A percentile compares a stretch with the other conserved stretches of the same genome.
phyloP scores from a whole-genome alignment of 1,139 yeast genomes.

The Geotrichum restrictum region DNA sequence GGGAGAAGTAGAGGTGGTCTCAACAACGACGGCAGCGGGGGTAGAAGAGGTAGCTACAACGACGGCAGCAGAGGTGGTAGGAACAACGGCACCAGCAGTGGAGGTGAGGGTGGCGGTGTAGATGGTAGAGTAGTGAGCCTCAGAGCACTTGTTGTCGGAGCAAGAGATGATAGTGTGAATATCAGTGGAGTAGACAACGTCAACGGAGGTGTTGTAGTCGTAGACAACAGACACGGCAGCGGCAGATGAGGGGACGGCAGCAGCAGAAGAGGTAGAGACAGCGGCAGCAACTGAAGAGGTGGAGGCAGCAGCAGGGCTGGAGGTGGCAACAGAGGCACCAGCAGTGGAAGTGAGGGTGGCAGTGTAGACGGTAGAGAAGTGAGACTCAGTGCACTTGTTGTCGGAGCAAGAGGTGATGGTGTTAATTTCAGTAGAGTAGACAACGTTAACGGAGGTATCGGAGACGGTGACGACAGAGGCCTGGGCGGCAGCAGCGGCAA shows the following conservation, averaged over 20 bases:
- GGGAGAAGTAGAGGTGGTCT: slow-evolving; percentile 30
- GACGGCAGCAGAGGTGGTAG: slow-evolving; percentile 36
- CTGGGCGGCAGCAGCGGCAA: slow-evolving; percentile 29
- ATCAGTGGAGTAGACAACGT: slow-evolving; percentile 7
- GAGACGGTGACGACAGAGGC: slow-evolving; percentile 41
- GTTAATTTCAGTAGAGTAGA: slow-evolving; percentile 9
- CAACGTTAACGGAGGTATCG: slow-evolving; percentile 29
- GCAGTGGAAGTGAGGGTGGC: background rate
- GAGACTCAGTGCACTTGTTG: slow-evolving; percentile 7
- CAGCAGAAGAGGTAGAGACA: slow-evolving; percentile 21
- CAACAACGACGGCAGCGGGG: slow-evolving; percentile 39
- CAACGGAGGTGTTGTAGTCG: slow-evolving; percentile 5
- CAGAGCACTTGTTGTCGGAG: slow-evolving; percentile 12
- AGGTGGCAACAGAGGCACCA: background rate
- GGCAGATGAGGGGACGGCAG: slow-evolving; percentile 27
- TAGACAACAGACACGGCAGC: slow-evolving; percentile 24
- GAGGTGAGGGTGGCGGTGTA: slow-evolving; percentile 12
- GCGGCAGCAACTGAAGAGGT: background rate
- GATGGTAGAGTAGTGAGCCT: background rate
- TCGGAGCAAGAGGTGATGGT: slow-evolving; percentile 15
- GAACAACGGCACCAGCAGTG: slow-evolving; percentile 30
- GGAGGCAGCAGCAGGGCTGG: background rate
- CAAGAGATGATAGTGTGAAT: slow-evolving; percentile 18
- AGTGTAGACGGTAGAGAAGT: background rate
- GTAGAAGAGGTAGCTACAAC: slow-evolving; percentile 36